Conservation (phyloP, 352 stramenopile genomes). For the Halophytophthora polymorphica region DNA sequence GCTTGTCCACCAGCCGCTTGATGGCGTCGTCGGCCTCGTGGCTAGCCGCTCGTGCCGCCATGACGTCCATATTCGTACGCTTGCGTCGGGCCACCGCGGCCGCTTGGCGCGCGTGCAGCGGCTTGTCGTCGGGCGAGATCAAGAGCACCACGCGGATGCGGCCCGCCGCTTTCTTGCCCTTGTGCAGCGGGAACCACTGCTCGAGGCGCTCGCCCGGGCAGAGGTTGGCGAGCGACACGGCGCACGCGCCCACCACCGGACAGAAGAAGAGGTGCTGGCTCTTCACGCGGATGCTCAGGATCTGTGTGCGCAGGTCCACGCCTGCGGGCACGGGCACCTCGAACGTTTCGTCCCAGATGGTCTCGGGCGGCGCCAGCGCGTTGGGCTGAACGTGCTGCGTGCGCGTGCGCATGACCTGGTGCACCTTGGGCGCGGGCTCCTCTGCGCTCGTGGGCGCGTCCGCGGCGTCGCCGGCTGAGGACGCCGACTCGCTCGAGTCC, state of each 20-base stretch:
- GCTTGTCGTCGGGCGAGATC: conserved; percentile 22
- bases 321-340: conserved; percentile 31
- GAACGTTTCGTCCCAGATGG: conserved; percentile 61
- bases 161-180: conserved; percentile 46
- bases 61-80: conserved; percentile 29
- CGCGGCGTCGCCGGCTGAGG: conserved; percentile 15
- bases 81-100: conserved; percentile 9
- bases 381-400: conserved; percentile 35
- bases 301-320: conserved; percentile 28
- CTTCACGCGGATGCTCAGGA: conserved; percentile 63
- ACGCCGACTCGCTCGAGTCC: conserved; percentile 22
- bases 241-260: conserved; percentile 45
- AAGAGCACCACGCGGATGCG: conserved; percentile 43
- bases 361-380: conserved; percentile 27
- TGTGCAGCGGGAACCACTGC: conserved; percentile 52
- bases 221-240: conserved; percentile 51
- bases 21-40: conserved; percentile 64
- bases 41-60: conserved; percentile 49
- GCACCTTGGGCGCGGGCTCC: conserved; percentile 10
- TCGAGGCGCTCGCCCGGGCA: conserved; percentile 34
- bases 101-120: not conserved
- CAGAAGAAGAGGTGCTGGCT: conserved; percentile 65
- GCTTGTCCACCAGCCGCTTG: conserved; percentile 47
- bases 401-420: conserved; percentile 51
- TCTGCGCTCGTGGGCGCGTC: not conserved